Conservation (phyloP, 805 yeast genomes). For the Cyberlindnera xishuangbannaensis region DNA sequence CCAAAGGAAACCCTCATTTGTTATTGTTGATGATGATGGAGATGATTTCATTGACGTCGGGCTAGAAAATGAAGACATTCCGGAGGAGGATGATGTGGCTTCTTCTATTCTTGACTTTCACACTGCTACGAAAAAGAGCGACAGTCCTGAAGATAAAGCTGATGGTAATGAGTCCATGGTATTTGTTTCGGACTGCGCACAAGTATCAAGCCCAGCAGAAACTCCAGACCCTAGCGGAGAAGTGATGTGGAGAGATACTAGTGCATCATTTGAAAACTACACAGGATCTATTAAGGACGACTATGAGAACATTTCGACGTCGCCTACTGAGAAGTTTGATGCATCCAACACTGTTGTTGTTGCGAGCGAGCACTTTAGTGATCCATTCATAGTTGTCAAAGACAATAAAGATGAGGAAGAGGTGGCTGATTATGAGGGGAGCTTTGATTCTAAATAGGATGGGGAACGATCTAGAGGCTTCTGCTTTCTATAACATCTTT, state of each 20-base stretch:
- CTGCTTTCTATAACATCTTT: no score
- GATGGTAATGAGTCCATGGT: slow-evolving; percentile 5
- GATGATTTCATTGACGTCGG: slow-evolving; percentile 46
- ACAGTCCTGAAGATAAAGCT: neutral
- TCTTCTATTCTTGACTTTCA: neutral
- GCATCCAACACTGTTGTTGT: slow-evolving; percentile 5
- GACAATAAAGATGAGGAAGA: no score
- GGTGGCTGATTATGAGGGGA: no score
- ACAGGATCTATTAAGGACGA: slow-evolving; percentile 17
- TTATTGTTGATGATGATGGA: slow-evolving; percentile 27
- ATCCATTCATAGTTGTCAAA: slow-evolving; percentile 9
- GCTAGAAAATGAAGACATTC: slow-evolving; percentile 26
- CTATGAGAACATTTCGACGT: slow-evolving; percentile 17
- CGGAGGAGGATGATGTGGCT: slow-evolving; percentile 10
- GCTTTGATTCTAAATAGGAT: no score
- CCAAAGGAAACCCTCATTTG: slow-evolving; percentile 24
- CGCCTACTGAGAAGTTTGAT: slow-evolving; percentile 5
- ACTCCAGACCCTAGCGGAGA: neutral
- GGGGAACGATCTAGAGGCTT: no score
- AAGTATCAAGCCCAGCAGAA: neutral
- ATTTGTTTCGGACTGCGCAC: slow-evolving; percentile 1
- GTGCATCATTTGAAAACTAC: slow-evolving; percentile 12
- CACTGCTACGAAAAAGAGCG: neutral
- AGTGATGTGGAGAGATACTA: slow-evolving; percentile 2
- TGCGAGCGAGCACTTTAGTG: slow-evolving; percentile 3